These are phyloP conservation scores for Xanthoconium separans DNA, from an alignment of 1,284 basidiomycete genomes.

Conservation along the genomic window DNA sequence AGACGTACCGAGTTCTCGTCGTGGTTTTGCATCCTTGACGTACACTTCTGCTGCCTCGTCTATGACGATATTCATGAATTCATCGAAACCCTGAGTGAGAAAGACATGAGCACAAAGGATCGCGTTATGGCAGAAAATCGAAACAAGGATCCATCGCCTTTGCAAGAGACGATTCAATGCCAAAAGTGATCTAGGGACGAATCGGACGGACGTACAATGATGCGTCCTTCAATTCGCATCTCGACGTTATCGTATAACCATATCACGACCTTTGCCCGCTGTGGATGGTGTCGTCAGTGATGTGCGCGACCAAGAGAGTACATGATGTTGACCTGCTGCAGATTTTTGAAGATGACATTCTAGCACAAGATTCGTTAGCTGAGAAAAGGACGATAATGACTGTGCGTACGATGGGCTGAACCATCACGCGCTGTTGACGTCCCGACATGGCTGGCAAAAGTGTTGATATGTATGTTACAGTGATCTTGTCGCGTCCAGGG, in stretches of 20 bases:
- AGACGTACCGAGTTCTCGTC: conserved; percentile 69
- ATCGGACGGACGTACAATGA: conserved; percentile 73
- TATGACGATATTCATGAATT: conserved; percentile 99
- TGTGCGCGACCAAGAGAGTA: not conserved
- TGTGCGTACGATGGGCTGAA: conserved; percentile 87
- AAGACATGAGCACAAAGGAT: conserved; percentile 8
- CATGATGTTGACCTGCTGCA: conserved; percentile 67
- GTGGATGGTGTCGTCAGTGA: conserved; percentile 21
- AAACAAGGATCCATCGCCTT: conserved; percentile 23
- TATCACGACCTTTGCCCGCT: conserved; percentile 86
- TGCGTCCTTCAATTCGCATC: conserved; percentile 95
- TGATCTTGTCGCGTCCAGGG: too few relatives aligned
- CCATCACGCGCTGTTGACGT: conserved; percentile 94
- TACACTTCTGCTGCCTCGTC: conserved; percentile 95
- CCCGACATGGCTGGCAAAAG: conserved; percentile 69
- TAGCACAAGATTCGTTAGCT: conserved; percentile 36
- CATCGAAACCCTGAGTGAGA: conserved; percentile 86
- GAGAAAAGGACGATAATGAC: conserved; percentile 14
- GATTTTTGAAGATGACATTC: conserved; percentile 99
- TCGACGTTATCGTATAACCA: conserved; percentile 99
- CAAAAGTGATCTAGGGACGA: conserved; percentile 16
- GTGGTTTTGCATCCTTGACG: conserved; percentile 83
- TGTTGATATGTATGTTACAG: too few relatives aligned
- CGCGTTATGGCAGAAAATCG: not conserved
- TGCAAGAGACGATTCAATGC: conserved; percentile 30